phyloP scores from a whole-genome alignment of 2,329 filamentous ascomycete genomes.

The Rhynchosporium graminicola region DNA sequence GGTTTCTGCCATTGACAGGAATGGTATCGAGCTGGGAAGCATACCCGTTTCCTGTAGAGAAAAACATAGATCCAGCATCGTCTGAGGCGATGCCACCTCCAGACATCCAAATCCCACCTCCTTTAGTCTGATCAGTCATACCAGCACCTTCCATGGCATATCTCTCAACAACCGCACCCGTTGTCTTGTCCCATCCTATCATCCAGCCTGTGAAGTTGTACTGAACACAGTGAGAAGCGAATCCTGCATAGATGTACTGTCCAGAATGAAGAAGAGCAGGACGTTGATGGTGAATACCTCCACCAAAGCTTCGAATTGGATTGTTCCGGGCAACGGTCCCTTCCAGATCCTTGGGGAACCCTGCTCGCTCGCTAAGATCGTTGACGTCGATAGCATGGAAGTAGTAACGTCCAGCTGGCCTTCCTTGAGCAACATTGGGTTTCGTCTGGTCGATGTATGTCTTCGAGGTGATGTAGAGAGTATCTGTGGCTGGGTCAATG shows the following conservation, averaged over 20 bases:
- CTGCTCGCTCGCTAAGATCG: conserved; percentile 45
- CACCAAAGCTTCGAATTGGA: conserved; percentile 47
- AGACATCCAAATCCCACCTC: conserved; percentile 52
- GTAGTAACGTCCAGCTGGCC: conserved; percentile 47
- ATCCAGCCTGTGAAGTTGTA: conserved; percentile 54
- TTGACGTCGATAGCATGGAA: conserved; percentile 50
- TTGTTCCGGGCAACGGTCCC: conserved; percentile 49
- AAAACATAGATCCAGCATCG: conserved; percentile 49
- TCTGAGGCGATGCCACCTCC: conserved; percentile 51
- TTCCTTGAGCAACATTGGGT: conserved; percentile 43
- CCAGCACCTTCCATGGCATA: conserved; percentile 48
- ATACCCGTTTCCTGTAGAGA: conserved; percentile 51
- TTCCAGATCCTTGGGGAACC: conserved; percentile 48
- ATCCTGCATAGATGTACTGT: conserved; percentile 51
- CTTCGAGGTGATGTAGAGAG: conserved; percentile 52
- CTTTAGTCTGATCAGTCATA: conserved; percentile 44
- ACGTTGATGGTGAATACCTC: conserved; percentile 51
- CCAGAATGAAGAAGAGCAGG: conserved; percentile 49
- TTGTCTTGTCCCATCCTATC: conserved; percentile 50
- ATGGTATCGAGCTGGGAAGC: conserved; percentile 48
- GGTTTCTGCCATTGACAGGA: conserved; percentile 47
- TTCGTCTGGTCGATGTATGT: conserved; percentile 47
- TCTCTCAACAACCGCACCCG: conserved; percentile 47
- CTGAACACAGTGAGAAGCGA: conserved; percentile 53
- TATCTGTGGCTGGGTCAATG: conserved; percentile 52